Percentiles rank a stretch among this genome's conserved stretches.
phyloP scores from a whole-genome alignment of 2,329 filamentous ascomycete genomes.

The Fusarium fracticaudum region DNA sequence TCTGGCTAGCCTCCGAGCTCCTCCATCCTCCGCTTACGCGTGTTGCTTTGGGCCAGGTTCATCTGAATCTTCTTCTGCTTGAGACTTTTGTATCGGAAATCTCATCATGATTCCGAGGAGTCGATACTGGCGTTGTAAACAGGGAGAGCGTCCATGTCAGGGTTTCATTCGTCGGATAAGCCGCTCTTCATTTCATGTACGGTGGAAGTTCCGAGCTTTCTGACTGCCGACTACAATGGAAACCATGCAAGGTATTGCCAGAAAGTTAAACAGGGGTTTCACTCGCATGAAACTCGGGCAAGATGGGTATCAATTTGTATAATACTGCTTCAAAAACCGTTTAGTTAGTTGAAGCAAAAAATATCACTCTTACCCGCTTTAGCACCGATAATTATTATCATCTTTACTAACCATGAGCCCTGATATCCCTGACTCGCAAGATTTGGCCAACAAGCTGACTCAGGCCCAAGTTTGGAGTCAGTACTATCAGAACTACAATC shows the following conservation, averaged over 20 bases:
- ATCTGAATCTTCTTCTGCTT: no score
- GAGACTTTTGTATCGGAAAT: no score
- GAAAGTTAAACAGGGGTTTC: rapidly evolving
- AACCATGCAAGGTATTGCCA: no score
- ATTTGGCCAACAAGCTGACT: not conserved
- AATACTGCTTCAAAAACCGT: not conserved
- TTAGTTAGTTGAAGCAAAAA: not conserved
- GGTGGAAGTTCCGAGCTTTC: not conserved
- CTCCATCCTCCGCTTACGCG: no score
- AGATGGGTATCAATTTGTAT: rapidly evolving
- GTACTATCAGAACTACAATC: not conserved
- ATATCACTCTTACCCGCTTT: no score
- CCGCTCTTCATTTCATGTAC: not conserved
- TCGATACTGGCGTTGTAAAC: no score
- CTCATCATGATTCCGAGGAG: no score
- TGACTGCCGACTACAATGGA: not conserved
- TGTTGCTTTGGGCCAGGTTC: not conserved
- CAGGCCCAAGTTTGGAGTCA: not conserved
- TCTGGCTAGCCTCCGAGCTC: not conserved
- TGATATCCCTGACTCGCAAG: not conserved
- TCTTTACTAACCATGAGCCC: not conserved
- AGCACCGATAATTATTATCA: not conserved
- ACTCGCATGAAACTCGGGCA: rapidly evolving
- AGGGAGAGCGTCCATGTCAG: no score
- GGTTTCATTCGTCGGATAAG: not conserved